Percentiles rank a stretch among this genome's conserved stretches.
These are phyloP conservation scores for Emergomyces pasteurianus DNA, from an alignment of 2,329 filamentous ascomycete species.

Conservation along the genomic window DNA sequence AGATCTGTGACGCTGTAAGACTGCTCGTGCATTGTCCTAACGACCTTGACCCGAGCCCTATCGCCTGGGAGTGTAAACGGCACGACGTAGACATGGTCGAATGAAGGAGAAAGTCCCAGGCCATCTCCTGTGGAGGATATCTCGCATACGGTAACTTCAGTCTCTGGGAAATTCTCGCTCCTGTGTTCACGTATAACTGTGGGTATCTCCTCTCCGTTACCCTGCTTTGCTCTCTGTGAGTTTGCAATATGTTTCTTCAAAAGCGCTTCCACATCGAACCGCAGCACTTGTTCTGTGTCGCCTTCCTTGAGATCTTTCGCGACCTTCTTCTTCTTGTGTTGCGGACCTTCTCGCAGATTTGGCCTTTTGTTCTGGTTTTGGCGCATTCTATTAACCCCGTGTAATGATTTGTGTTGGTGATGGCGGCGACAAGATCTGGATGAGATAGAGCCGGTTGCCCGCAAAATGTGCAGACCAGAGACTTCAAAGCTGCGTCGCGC, in stretches of 20 bases:
- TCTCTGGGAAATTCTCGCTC: slow-evolving; percentile 53
- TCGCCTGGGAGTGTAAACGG: slow-evolving; percentile 86
- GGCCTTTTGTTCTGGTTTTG: slow-evolving; percentile 16
- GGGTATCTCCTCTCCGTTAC: slow-evolving; percentile 16
- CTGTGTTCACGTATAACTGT: slow-evolving; percentile 37
- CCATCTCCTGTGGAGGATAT: slow-evolving; percentile 90
- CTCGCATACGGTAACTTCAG: slow-evolving; percentile 68
- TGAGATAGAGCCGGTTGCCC: slow-evolving; percentile 12
- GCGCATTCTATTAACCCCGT: slow-evolving; percentile 13
- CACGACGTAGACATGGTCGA: slow-evolving; percentile 67
- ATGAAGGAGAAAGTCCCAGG: slow-evolving; percentile 57
- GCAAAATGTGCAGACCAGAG: background rate
- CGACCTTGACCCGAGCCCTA: slow-evolving; percentile 62
- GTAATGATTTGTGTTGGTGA: background rate
- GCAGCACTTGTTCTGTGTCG: slow-evolving; percentile 55
- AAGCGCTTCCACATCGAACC: slow-evolving; percentile 45
- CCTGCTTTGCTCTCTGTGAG: slow-evolving; percentile 15
- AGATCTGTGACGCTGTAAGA: slow-evolving; percentile 72
- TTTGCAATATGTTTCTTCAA: slow-evolving; percentile 22
- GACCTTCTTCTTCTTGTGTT: slow-evolving; percentile 31
- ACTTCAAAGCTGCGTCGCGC: slow-evolving; percentile 1
- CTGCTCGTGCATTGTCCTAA: slow-evolving; percentile 54
- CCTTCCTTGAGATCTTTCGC: slow-evolving; percentile 47
- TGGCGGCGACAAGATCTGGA: slow-evolving; percentile 6
- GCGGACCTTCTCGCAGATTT: slow-evolving; percentile 4